Evolutionary conservation across 1,284 basidiomycete species (phyloP), one percentile per base, ranked within the genome.

Genomic region (Ceratobasidium sp.): DNA sequence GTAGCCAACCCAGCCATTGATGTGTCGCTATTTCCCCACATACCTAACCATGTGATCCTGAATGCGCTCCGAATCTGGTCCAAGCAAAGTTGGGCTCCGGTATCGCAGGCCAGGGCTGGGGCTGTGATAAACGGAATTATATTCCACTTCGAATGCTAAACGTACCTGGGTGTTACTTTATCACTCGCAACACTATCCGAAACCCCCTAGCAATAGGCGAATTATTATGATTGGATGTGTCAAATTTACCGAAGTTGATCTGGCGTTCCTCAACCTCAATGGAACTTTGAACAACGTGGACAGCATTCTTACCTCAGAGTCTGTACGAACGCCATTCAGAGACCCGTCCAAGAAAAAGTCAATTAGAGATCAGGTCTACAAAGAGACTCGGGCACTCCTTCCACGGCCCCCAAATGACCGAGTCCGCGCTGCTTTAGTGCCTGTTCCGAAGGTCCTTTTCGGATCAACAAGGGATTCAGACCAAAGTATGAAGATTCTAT

Each of bases 1-100:
- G 62, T 65, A 13, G 62, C 62, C 17, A 34, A 65, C 27, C 62
- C 62, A n/a, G 62, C 62, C 6, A 53, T 65, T 31, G 62, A 65
- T n/a, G 49, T 42, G 10, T 65, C 62, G 8, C 50, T 25, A 8
- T 65, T 65, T n/a, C 49, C 49, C 20, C 62, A 31, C 15, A 27
- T 65, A 17, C 38, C 29, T 3, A 49, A 65, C 34, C 22, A 43
- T 32, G 32, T 40, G 31, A 52, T 65, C 53, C 49, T 65, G 40
- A 25, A 49, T 49, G 49, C 47, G 12, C 62, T 65, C 38, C 34
- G 53, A 32, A 34, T 53, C 15, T 65, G 62, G 62, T 52, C 62
- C 7, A 32, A 49, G 15, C 50, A 52, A 15, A 31, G 52, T 40
- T 65, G 62, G 62, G 34, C 53, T 12, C 62, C 62, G 62, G 40